Evolutionary conservation across 2,329 filamentous ascomycete species (phyloP), one percentile per base, ranked within the genome.

Genomic region (Paradendryphiella salina): DNA sequence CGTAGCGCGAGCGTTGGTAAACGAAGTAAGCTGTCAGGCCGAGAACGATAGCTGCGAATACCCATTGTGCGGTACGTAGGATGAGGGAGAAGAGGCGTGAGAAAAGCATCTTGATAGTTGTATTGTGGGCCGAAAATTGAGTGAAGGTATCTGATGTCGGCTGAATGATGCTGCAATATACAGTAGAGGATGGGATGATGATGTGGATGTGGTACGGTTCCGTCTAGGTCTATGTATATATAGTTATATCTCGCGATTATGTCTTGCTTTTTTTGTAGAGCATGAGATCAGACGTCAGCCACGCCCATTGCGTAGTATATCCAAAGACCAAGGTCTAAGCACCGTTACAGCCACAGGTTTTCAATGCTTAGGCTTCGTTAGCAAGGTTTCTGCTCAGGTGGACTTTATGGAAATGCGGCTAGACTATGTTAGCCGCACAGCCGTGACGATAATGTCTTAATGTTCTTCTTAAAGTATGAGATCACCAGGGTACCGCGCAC

Each of bases 11-110:
- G 47, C 57, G 46, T 33, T 52, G 40, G 40, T 65, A 34, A 17
- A 66, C 39, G 58, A 69, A 67, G 46, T 62, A 54, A 11, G 67
- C 47, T 1, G 59, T 59, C 10, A 69, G 44, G 23, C 65, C 54
- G 20, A 60, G 56, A 66, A 77, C 60, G 70, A 90, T 86, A 60
- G 82, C 80, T n/a, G 82, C 85, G 66, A 88, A 90, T 64, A 79
- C 83, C 57, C 92, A 80, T 75, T 90, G 79, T 61, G 78, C 79
- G 10, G 82, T 67, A 67, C 85, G 83, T 60, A 87, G 77, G 62
- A 82, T 69, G 56, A 85, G 77, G 18, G 82, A 83, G 21, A 81
- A 56, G 17, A 85, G 59, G 51, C 83, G 80, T 8, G 79, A 56
- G 57, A 68, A 34, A 40, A 69, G 52, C 66, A 70, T 70, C 0